These are phyloP conservation scores for Penicillium sp. DNA, from an alignment of 2,329 filamentous ascomycete genomes.

Conservation along the genomic window DNA sequence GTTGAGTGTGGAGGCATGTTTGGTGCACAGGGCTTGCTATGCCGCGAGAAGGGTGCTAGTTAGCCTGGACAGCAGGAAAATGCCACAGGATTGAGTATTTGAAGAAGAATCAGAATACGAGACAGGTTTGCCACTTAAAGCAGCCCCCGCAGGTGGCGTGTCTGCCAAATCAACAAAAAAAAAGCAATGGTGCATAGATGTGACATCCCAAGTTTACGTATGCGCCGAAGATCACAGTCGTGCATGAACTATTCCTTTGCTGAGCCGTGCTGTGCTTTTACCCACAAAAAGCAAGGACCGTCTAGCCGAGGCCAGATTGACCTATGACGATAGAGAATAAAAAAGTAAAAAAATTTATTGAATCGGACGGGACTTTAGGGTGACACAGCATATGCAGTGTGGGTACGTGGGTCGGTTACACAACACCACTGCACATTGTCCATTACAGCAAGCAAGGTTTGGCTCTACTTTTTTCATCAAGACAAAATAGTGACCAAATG, in stretches of 20 bases:
- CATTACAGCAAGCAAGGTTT: not conserved
- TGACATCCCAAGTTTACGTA: not conserved
- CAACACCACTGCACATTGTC: not conserved
- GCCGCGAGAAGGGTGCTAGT: not conserved
- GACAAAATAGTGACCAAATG: too few relatives aligned
- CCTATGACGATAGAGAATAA: not conserved
- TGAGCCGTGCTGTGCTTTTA: not conserved
- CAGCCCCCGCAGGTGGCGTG: not conserved
- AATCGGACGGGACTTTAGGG: not conserved
- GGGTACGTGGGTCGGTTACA: not conserved
- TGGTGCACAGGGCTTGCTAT: not conserved
- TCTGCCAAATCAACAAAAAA: not conserved
- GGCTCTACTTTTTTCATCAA: too few relatives aligned
- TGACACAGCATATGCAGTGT: not conserved
- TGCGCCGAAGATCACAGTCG: not conserved
- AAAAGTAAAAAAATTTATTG: not conserved
- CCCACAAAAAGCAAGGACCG: not conserved
- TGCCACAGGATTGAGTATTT: not conserved
- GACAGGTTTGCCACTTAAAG: not conserved
- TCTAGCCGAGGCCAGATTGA: not conserved
- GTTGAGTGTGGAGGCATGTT: not conserved
- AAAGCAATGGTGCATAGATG: not conserved
- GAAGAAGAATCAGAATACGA: not conserved
- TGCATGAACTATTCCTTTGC: not conserved
- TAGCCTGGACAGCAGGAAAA: not conserved